Base-by-base conservation (phyloP, 257 asterid genomes). In the Solanum pinnatisectum region DNA sequence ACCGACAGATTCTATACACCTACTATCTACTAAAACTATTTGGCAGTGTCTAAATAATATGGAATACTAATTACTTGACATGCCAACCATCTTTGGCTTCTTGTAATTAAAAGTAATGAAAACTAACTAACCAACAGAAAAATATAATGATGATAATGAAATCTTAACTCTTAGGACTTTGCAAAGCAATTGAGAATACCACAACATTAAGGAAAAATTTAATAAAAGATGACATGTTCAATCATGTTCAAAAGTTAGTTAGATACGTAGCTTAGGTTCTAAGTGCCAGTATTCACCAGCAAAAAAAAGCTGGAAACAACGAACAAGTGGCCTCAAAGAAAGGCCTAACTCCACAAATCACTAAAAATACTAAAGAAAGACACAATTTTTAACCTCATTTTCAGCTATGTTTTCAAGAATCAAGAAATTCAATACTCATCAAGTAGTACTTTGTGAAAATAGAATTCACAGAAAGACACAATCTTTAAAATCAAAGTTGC, bases 1-100 rank as follows among this genome's bases (percentile, higher is more conserved):
- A 93, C 94, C 92, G 93, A 93, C 94, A 88, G 32, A 60, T 67
- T 18, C 65, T 42, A 60, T n/a, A 60, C 12, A 87, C 91, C 91
- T 84, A 90, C 73, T 83, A 49, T 68, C 74, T 60, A 20, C 65
- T 42, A 18, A 77, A 49, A 67, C 22, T 46, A 56, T 18, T 56
- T 56, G 65, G n/a, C 23, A 56, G 65, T 56, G 10, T 18, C 23
- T 56, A 2, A 56, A 56, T 6, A 56, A 6, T 56, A 8, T 56
- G 65, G 65, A 56, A 56, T 56, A 56, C 65, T 18, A 56, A 56
- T 56, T 56, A 14, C 36, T 86, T 83, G 8, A 76, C 87, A 83
- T 46, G 30, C 12, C 68, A 81, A 49, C 84, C 68, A 60, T 44
- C 44, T 37, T 2, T 81, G 27, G 20, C 39, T 79, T 44, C 65